phyloP scores from a whole-genome alignment of 495 filamentous ascomycete species.

The Apodospora peruviana region DNA sequence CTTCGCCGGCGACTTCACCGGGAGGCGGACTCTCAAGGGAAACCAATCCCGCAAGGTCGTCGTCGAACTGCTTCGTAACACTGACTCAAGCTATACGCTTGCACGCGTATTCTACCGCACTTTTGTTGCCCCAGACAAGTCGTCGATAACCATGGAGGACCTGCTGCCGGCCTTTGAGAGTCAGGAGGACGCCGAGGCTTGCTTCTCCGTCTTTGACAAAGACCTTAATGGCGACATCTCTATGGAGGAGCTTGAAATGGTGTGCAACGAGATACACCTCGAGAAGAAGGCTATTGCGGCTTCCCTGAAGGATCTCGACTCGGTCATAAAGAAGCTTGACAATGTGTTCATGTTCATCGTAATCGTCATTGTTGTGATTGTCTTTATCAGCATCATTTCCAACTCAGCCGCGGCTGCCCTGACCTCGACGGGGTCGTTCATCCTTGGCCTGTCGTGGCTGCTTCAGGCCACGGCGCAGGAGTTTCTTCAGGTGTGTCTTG shows the following conservation, averaged over 20 bases:
- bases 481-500: slow-evolving; percentile 54
- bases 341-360: slow-evolving; percentile 84
- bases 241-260: slow-evolving; percentile 89
- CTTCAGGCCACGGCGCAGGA: slow-evolving; percentile 91
- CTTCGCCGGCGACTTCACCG: slow-evolving; percentile 93
- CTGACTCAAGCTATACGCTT: slow-evolving; percentile 73
- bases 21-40: slow-evolving; percentile 64
- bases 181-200: slow-evolving; percentile 82
- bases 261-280: slow-evolving; percentile 89
- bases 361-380: slow-evolving; percentile 67
- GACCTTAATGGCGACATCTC: slow-evolving; percentile 97
- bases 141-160: slow-evolving; percentile 72
- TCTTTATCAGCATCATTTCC: slow-evolving; percentile 85
- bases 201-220: slow-evolving; percentile 91
- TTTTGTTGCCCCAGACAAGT: slow-evolving; percentile 67
- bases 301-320: slow-evolving; percentile 90
- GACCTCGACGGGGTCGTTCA: slow-evolving; percentile 76
- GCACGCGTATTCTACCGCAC: slow-evolving; percentile 91
- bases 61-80: slow-evolving; percentile 68
- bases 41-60: slow-evolving; percentile 81
- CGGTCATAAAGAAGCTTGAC: slow-evolving; percentile 88
- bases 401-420: slow-evolving; percentile 78
- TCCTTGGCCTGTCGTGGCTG: slow-evolving; percentile 87
- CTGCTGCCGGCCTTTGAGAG: slow-evolving; percentile 76
- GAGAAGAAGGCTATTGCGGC: slow-evolving; percentile 95